Percentiles rank a stretch among this genome's conserved stretches.
Evolutionary conservation across 768 basidiomycete genomes (phyloP).

Genomic region (Cyathus striatus): DNA sequence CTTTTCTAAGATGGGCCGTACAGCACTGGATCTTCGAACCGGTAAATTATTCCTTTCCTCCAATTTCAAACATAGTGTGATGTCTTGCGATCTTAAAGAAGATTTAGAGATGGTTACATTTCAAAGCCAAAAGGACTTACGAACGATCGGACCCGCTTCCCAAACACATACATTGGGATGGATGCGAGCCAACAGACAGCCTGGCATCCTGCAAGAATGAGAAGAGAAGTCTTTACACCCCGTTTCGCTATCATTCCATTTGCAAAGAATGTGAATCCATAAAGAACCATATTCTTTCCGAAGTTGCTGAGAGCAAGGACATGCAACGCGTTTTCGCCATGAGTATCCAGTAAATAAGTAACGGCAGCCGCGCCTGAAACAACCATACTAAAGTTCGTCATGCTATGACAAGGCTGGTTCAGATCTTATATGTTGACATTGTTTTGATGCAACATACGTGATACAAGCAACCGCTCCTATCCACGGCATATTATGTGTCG

Average conservation of each 20-base stretch:
- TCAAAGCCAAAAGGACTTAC: constrained; percentile 19
- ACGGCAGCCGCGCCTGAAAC: constrained; percentile 35
- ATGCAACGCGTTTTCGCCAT: constrained; percentile 34
- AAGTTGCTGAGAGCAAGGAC: constrained; percentile 37
- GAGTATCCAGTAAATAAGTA: constrained; percentile 41
- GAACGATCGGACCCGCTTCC: constrained; percentile 35
- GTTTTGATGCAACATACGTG: constrained; percentile 12
- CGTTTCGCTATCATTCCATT: constrained; percentile 31
- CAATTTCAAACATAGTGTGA: constrained; percentile 15
- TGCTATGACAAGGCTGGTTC: constrained; percentile 14
- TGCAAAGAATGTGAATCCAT: constrained; percentile 38
- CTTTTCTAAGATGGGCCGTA: too few relatives aligned
- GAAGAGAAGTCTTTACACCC: constrained; percentile 33
- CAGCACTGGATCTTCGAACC: too few relatives aligned
- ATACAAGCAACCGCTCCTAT: constrained; percentile 38
- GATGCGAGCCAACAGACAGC: constrained; percentile 35
- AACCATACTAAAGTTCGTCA: constrained; percentile 40
- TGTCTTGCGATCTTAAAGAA: constrained; percentile 15
- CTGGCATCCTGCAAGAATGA: constrained; percentile 34
- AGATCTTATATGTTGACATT: not conserved
- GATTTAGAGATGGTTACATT: not conserved
- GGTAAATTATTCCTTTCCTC: constrained; percentile 8
- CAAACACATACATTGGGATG: constrained; percentile 38
- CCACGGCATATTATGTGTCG: constrained; percentile 37
- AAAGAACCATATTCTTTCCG: constrained; percentile 39